Evolutionary conservation across 495 filamentous ascomycete genomes (phyloP), one percentile per base, ranked within the genome.

Genomic region (Aspergillus leporis): DNA sequence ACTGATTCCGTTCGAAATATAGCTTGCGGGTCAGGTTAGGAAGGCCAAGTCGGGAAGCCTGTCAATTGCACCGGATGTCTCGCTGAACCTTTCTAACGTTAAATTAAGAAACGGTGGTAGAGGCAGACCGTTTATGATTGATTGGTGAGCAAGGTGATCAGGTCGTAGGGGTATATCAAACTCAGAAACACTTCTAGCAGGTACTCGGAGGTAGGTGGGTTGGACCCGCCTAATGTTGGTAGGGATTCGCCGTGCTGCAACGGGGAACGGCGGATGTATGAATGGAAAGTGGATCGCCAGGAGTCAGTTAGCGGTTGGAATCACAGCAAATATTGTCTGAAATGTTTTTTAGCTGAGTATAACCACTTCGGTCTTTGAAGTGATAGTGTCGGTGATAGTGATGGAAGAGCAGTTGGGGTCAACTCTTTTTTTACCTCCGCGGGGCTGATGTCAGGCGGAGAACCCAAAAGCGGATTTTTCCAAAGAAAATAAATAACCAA

Each of bases 371-470:
- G 43, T 21, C 21, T 47, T 47, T 16, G 7, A 23, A 22, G 43
- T 41, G 16, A 6, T 41, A 23, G 43, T 47, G 43, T 23, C 19
- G 19, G 23, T 47, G 19, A 47, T 23, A 47, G 9, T 12, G 43
- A 47, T 47, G 21, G 21, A n/a, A 14, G 19, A 23, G 19, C 4
- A 47, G 43, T 22, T 47, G 18, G 43, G 38, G 38, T 16, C 16
- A 22, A 47, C 19, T 40, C n/a, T 23, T 21, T 23, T 43, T 47
- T 47, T n/a, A 22, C 43, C 21, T 23, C 43, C 43, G 43, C 43
- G 43, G 43, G 43, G 43, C 21, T 47, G 43, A 47, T 47, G 43
- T 47, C 19, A 47, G 43, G 43, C 43, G 43, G 43, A 47, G 19
- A 45, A 47, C 13, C 21, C 23, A 47, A 47, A 22, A 47, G 14